Base-by-base conservation (phyloP, 805 yeast genomes). In the Zygosaccharomyces rouxii region DNA sequence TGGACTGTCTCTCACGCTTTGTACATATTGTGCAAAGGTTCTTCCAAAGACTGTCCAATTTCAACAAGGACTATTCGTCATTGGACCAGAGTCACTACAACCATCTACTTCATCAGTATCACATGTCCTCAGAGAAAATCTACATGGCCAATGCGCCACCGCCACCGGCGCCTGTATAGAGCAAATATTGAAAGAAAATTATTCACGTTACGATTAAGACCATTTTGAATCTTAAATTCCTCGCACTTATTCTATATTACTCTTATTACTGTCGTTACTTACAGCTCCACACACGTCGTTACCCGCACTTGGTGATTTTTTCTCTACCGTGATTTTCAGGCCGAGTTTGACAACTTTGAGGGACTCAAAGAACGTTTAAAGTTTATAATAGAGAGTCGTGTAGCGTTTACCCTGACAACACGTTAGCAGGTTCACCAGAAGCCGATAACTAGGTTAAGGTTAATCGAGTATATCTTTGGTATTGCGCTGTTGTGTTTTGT, bases 1-100 rank as follows among this genome's bases (percentile, higher is more conserved):
- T 71, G 11, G 76, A 72, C 47, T 71, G 76, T 53, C 51, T 71
- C 0, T 61, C 66, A 0, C 76, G 71, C 50, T 50, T 72, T 6
- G 52, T 68, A 1, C 63, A 53, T 5, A 51, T 60, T 6, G 57
- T 66, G 3, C 67, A 66, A 47, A 51, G 56, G 10, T 63, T 58
- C 37, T 68, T 53, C 43, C 61, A 55, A 46, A 56, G 69, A 37
- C 40, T 59, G 26, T 49, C 63, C 7, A 52, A 52, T 30, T 50
- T 55, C 30, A 47, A 44, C 23, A 60, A 57, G 44, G 67, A 63
- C 25, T 57, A 56, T 33, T 47, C 52, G 10, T 59, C 66, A 5
- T 49, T 48, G 38, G 55, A 59, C 7, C 57, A 59, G 3, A 47
- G 47, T 6, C 52, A 52, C 19, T 66, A 66, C 46, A 54, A 54